These are phyloP conservation scores for Saxophila tyrrhenica DNA, from an alignment of 495 filamentous ascomycete species.

Conservation along the genomic window DNA sequence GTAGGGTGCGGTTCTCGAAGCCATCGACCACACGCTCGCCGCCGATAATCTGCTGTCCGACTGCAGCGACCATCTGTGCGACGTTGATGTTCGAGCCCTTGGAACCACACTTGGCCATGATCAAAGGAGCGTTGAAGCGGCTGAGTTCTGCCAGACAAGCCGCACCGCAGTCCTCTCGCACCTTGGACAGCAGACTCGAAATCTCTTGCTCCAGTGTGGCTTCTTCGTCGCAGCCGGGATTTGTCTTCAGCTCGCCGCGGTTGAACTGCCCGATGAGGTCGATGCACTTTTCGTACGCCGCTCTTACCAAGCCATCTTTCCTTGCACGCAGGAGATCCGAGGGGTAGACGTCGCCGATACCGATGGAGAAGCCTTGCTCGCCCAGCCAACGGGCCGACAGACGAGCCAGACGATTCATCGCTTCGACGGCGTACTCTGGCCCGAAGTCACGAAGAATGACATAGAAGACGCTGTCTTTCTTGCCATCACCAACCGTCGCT, in stretches of 20 bases:
- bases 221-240: conserved; percentile 79
- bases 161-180: conserved; percentile 80
- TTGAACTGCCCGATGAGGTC: conserved; percentile 74
- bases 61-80: conserved; percentile 94
- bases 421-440: conserved; percentile 71
- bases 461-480: conserved; percentile 96
- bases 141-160: conserved; percentile 83
- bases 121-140: conserved; percentile 81
- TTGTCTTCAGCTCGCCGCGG: conserved; percentile 63
- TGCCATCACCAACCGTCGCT: conserved; percentile 83
- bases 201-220: conserved; percentile 83
- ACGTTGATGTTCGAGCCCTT: conserved; percentile 97
- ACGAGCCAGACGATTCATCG: conserved; percentile 90
- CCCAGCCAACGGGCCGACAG: conserved; percentile 79
- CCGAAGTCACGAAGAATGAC: conserved; percentile 91
- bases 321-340: conserved; percentile 50
- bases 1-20: conserved; percentile 87
- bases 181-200: conserved; percentile 80
- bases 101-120: conserved; percentile 95
- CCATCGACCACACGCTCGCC: conserved; percentile 89
- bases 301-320: conserved; percentile 64
- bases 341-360: conserved; percentile 87
- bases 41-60: conserved; percentile 95
- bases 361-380: conserved; percentile 90
- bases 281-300: conserved; percentile 72